Conservation (phyloP, 257 asterid species). For the Paulownia fortunei region DNA sequence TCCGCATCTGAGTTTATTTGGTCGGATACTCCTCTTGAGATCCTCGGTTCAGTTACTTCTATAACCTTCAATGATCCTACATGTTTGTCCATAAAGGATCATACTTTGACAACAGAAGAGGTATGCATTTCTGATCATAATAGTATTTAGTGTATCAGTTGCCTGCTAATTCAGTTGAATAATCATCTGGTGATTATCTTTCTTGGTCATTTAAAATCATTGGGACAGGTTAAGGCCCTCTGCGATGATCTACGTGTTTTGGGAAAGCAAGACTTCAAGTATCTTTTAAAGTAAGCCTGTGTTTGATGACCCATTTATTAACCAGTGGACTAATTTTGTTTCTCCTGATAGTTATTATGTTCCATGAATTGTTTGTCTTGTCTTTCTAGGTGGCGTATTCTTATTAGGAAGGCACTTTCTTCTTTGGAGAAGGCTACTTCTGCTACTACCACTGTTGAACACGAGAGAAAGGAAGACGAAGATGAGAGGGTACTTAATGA, state of each 20-base stretch:
- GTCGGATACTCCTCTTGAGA: slow-evolving; percentile 73
- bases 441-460: slow-evolving; percentile 46
- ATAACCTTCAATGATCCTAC: slow-evolving; percentile 72
- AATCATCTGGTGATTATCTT: neutral
- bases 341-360: neutral
- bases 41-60: slow-evolving; percentile 82
- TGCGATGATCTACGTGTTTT: slow-evolving; percentile 88
- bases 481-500: slow-evolving; percentile 75
- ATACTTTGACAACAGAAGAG: slow-evolving; percentile 82
- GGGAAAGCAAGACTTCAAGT: slow-evolving; percentile 93
- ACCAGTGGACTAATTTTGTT: neutral
- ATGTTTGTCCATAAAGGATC: slow-evolving; percentile 69
- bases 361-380: slow-evolving; percentile 22
- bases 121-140: slow-evolving; percentile 36
- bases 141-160: neutral
- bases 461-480: slow-evolving; percentile 64
- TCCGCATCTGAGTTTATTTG: slow-evolving; percentile 80
- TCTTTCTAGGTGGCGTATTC: slow-evolving; percentile 79
- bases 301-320: neutral
- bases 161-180: neutral
- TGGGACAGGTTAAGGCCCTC: slow-evolving; percentile 71
- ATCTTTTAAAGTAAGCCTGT: slow-evolving; percentile 72
- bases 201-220: slow-evolving; percentile 20
- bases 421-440: slow-evolving; percentile 58
- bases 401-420: slow-evolving; percentile 79